These are phyloP conservation scores for Priceomyces haplophilus DNA, from an alignment of 805 yeast genomes.

Conservation along the genomic window DNA sequence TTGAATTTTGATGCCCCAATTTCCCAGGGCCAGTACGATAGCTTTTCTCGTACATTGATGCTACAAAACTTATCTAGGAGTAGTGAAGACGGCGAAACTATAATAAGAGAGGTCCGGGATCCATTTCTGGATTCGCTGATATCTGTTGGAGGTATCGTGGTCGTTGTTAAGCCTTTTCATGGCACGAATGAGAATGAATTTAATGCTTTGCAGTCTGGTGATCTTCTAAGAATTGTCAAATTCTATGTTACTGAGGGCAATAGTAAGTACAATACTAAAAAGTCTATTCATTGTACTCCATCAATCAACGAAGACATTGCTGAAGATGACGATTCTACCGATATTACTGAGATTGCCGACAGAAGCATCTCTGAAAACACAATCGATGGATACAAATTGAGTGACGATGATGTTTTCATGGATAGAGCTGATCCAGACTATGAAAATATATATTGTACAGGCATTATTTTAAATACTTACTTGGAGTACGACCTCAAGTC, in stretches of 20 bases:
- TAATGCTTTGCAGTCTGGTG: slow-evolving; percentile 26
- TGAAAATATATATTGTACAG: slow-evolving; percentile 24
- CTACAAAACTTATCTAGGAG: slow-evolving; percentile 21
- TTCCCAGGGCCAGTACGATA: slow-evolving; percentile 18
- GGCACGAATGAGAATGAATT: slow-evolving; percentile 19
- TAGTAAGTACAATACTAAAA: neutral
- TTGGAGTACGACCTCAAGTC: slow-evolving; percentile 16
- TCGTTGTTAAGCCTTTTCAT: slow-evolving; percentile 27
- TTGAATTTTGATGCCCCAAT: slow-evolving; percentile 12
- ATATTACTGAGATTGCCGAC: neutral
- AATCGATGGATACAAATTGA: neutral
- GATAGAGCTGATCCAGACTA: slow-evolving; percentile 17
- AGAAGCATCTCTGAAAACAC: neutral
- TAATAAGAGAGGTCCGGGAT: slow-evolving; percentile 25
- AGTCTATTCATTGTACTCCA: slow-evolving; percentile 1
- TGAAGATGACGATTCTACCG: neutral
- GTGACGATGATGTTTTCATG: slow-evolving; percentile 7
- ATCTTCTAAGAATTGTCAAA: slow-evolving; percentile 25
- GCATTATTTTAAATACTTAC: slow-evolving; percentile 27
- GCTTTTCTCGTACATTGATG: slow-evolving; percentile 26
- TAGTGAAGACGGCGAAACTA: slow-evolving; percentile 9
- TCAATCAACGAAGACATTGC: neutral
- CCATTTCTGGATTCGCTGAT: slow-evolving; percentile 25
- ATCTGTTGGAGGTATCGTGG: slow-evolving; percentile 31
- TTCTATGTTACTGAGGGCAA: slow-evolving; percentile 18